Conservation (phyloP, 345 rosid species). For the Salix dunnii region DNA sequence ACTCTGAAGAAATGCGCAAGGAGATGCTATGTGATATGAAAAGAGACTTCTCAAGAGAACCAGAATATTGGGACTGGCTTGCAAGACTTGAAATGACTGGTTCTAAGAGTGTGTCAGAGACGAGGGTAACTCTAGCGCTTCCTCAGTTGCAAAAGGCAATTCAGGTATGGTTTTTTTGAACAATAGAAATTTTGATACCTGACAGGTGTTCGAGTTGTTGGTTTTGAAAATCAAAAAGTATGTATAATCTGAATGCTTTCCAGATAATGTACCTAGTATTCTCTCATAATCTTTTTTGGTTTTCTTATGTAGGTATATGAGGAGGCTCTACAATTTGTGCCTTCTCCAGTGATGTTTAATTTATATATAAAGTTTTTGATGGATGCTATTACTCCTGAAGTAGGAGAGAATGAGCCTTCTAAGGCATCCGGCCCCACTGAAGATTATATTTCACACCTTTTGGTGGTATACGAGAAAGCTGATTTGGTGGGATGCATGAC, state of each 20-base stretch:
- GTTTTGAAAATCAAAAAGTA: background rate
- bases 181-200: background rate
- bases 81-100: conserved; percentile 59
- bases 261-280: background rate
- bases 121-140: conserved; percentile 16
- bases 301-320: conserved; percentile 61
- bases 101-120: conserved; percentile 22
- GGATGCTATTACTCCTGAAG: conserved; percentile 38
- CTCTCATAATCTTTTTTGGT: background rate
- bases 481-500: conserved; percentile 52
- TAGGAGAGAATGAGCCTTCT: conserved; percentile 28
- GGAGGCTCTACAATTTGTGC: conserved; percentile 54
- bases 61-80: conserved; percentile 90
- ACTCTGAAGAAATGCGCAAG: conserved; percentile 54
- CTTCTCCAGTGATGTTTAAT: conserved; percentile 57
- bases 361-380: conserved; percentile 55
- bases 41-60: conserved; percentile 62
- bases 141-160: conserved; percentile 53
- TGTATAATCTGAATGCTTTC: background rate
- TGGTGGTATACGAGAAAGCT: conserved; percentile 61
- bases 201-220: background rate
- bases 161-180: conserved; percentile 41
- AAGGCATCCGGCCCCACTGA: conserved; percentile 24
- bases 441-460: conserved; percentile 40
- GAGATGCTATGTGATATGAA: conserved; percentile 68